Conservation (phyloP, 1,284 basidiomycete species). For the Melampsora americana region DNA sequence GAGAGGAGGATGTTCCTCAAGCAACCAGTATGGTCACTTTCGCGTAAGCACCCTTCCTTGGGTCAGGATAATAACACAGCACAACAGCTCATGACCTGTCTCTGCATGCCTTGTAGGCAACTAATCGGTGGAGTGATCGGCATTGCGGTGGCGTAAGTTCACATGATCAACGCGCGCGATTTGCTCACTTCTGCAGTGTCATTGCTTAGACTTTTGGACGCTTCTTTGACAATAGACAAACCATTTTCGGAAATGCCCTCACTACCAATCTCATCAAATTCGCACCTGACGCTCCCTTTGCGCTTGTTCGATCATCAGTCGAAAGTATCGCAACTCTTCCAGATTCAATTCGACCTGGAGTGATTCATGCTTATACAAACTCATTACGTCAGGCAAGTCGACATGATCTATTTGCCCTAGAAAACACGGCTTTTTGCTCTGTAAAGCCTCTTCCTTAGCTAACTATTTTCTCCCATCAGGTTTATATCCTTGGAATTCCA, state of each 20-base stretch:
- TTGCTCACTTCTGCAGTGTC: background rate
- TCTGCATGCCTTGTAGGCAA: background rate
- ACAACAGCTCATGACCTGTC: background rate
- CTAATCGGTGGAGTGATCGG: background rate
- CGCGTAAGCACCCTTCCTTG: background rate
- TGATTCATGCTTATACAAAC: slow-evolving; percentile 4
- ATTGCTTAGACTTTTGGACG: background rate
- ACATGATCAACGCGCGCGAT: background rate
- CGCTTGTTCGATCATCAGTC: slow-evolving; percentile 5
- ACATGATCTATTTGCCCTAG: background rate
- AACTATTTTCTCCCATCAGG: background rate
- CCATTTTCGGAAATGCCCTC: slow-evolving; percentile 2
- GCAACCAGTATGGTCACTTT: slow-evolving; percentile 11
- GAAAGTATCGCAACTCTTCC: slow-evolving; percentile 4
- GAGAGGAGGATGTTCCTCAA: slow-evolving; percentile 7
- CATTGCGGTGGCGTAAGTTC: slow-evolving; percentile 3
- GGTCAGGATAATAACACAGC: background rate
- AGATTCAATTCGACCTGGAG: background rate
- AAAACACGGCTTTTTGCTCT: too few species aligned
- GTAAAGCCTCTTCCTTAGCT: background rate
- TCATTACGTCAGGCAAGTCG: background rate
- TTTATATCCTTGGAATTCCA: slow-evolving; percentile 7
- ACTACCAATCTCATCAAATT: background rate
- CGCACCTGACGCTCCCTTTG: background rate
- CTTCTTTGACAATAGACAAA: background rate